A percentile compares a stretch with the other conserved stretches of the same genome.
Conservation (phyloP, 2,329 filamentous ascomycete genomes). For the Hypoxylon sp. region DNA sequence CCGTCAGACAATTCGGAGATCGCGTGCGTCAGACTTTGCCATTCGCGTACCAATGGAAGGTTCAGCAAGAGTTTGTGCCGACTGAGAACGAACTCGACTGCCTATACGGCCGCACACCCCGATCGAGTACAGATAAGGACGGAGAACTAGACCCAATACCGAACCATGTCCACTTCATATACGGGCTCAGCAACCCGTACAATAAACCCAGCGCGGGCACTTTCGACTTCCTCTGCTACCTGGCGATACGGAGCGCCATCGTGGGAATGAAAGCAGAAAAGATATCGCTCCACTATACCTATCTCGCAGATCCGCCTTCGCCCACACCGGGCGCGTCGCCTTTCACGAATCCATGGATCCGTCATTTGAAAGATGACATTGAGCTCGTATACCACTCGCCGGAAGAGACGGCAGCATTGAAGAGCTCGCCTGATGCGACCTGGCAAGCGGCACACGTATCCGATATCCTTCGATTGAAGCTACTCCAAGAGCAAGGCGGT, state of each 20-base stretch:
- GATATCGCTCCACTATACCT: conserved; percentile 58
- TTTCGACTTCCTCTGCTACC: conserved; percentile 58
- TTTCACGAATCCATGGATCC: conserved; percentile 57
- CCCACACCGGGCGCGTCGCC: conserved; percentile 53
- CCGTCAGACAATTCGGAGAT: conserved; percentile 50
- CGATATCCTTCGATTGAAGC: conserved; percentile 56
- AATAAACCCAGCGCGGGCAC: conserved; percentile 51
- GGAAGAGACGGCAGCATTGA: conserved; percentile 50
- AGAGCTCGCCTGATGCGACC: conserved; percentile 49
- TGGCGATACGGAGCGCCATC: conserved; percentile 57
- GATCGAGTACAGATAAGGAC: conserved; percentile 25
- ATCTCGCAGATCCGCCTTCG: conserved; percentile 55
- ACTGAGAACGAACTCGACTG: conserved; percentile 55
- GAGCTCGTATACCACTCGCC: conserved; percentile 56
- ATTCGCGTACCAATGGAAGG: conserved; percentile 55
- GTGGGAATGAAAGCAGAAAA: conserved; percentile 56
- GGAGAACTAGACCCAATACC: conserved; percentile 53
- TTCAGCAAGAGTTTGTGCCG: conserved; percentile 54
- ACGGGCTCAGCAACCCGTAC: conserved; percentile 56
- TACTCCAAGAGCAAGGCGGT: conserved; percentile 55
- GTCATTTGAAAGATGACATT: conserved; percentile 54
- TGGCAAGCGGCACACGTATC: conserved; percentile 57
- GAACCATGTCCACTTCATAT: conserved; percentile 59
- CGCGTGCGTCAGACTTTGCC: conserved; percentile 55
- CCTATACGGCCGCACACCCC: conserved; percentile 49